A percentile compares a stretch with the other conserved stretches of the same genome.
These are phyloP conservation scores for Artomyces pyxidatus DNA, from an alignment of 768 basidiomycete genomes.

Conservation along the genomic window DNA sequence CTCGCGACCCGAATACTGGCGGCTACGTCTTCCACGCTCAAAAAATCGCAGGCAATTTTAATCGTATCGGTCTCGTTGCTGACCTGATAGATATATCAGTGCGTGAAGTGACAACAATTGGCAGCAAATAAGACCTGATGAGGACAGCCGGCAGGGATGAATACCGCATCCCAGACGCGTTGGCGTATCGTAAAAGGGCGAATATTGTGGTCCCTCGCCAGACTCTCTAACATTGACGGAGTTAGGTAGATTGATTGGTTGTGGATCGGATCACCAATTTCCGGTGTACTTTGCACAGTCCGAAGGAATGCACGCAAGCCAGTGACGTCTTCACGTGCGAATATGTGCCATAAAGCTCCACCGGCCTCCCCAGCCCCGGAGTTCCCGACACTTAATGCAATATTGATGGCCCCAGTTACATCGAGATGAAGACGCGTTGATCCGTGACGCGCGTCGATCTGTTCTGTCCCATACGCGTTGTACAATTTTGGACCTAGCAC, in stretches of 20 bases:
- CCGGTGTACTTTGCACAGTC: constrained; percentile 60
- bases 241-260: constrained; percentile 85
- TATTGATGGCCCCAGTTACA: constrained; percentile 89
- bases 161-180: constrained; percentile 84
- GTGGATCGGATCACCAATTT: constrained; percentile 83
- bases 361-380: constrained; percentile 54
- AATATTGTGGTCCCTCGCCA: constrained; percentile 62
- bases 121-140: constrained; percentile 57
- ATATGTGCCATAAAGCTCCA: constrained; percentile 89
- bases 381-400: constrained; percentile 67
- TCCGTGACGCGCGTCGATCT: constrained; percentile 63
- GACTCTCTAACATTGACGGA: constrained; percentile 48
- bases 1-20: constrained; percentile 77
- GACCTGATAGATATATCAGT: constrained; percentile 42
- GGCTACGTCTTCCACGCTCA: constrained; percentile 85
- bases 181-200: constrained; percentile 83
- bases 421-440: constrained; percentile 91
- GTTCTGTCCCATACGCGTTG: constrained; percentile 73
- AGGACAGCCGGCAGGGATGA: constrained; percentile 91
- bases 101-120: background rate
- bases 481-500: constrained; percentile 86
- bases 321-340: constrained; percentile 68
- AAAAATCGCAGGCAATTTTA: constrained; percentile 93
- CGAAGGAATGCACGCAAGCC: constrained; percentile 66
- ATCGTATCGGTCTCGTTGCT: constrained; percentile 89